Conservation (phyloP, 306 rosid species). For the Ziziphus jujuba region DNA sequence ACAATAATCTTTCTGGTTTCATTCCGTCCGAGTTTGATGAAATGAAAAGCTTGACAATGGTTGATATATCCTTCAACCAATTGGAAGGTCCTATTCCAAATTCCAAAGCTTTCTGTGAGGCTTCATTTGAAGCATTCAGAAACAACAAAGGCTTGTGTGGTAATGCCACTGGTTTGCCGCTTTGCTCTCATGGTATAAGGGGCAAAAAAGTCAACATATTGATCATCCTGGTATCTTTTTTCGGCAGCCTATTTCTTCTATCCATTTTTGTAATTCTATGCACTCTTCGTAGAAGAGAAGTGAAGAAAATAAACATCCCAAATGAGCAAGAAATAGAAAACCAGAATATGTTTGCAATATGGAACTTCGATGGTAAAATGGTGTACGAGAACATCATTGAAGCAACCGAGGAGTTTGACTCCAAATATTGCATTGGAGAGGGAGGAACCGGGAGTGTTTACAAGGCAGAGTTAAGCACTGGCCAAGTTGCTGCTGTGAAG, state of each 20-base stretch:
- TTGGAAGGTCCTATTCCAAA: conserved; percentile 18
- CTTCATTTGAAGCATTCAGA: not conserved
- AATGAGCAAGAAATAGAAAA: not conserved
- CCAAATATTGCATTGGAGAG: conserved; percentile 2
- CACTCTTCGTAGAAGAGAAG: not conserved
- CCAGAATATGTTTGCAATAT: not conserved
- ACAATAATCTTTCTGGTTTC: conserved; percentile 1
- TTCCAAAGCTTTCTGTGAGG: conserved; percentile 14
- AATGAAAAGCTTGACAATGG: not conserved
- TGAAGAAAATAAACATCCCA: not conserved
- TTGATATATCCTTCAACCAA: conserved; percentile 14
- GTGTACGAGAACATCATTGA: conserved; percentile 3
- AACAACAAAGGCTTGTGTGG: conserved; percentile 19
- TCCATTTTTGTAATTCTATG: not conserved
- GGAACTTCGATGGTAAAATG: not conserved
- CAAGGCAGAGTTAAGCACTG: not conserved
- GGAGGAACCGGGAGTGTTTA: conserved; percentile 21
- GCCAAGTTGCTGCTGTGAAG: conserved; percentile 7
- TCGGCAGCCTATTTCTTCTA: not conserved
- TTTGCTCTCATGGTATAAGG: conserved; percentile 2
- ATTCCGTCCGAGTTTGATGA: not conserved
- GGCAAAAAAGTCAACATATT: not conserved
- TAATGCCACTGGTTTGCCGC: conserved; percentile 15
- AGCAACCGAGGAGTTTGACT: conserved; percentile 9
- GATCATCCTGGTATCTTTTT: not conserved